Base-by-base conservation (phyloP, 2,329 filamentous ascomycete genomes). In the Rutstroemia sydowiana region DNA sequence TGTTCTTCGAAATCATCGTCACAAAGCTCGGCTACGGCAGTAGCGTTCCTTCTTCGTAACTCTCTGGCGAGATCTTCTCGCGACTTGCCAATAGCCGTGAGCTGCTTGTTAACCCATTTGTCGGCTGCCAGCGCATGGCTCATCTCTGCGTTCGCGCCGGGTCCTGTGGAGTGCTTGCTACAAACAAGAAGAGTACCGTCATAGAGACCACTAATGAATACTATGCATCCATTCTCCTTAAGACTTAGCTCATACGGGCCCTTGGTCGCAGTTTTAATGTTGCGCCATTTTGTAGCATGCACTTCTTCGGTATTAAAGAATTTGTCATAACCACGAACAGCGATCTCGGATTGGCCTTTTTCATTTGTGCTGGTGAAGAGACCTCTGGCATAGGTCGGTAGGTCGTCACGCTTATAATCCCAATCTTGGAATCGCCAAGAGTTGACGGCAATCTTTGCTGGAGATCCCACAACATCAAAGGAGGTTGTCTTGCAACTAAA, bases 141-240 rank as follows among this genome's bases (percentile, higher is more conserved):
- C 52, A 87, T 59, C 28, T 82, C 77, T 5, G 75, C 71, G 21
- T 71, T 70, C 20, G 70, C 70, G n/a, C 92, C 80, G 21, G 81
- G 74, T 6, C 93, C 93, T 0, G 91, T 97, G 0, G 93, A 97
- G 68, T 98, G 93, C 67, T 98, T 98, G 76, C 92, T 97, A 78
- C 92, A 97, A n/a, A 98, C 91, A 7, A 98, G 75, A 9, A 98
- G 74, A 1, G 88, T 89, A 32, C 82, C 91, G 63, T 96, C 91
- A 63, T 95, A 88, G 20, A 98, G 75, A 13, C 91, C 93, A 14
- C 90, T 85, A 41, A 98, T 83, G 73, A 98, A 98, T 61, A 98
- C 96, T 69, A 98, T 98, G 69, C 93, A 98, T n/a, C 93, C 93
- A 64, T 98, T 98, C 70, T 98, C 93, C 72, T 98, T 98, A 48